These are phyloP conservation scores for Dictyophora rubrovolvata DNA, from an alignment of 768 basidiomycete species.

Conservation along the genomic window DNA sequence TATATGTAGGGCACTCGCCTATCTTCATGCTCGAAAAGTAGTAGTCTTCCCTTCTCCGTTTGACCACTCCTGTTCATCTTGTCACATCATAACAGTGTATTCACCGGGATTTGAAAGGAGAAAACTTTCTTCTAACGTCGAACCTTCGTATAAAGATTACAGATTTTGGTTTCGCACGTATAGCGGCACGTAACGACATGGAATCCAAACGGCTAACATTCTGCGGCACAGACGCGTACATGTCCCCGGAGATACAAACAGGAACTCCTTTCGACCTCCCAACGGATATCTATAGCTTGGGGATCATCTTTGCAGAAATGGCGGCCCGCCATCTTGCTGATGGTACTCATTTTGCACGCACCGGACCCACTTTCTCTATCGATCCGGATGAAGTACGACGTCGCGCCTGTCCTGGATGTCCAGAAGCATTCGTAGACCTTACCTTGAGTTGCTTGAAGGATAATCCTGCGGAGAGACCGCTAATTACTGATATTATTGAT, in stretches of 20 bases:
- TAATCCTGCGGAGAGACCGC: slow-evolving; percentile 61
- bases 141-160: slow-evolving; percentile 96
- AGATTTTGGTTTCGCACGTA: slow-evolving; percentile 97
- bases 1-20: slow-evolving; percentile 89
- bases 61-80: neutral
- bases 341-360: slow-evolving; percentile 63
- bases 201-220: slow-evolving; percentile 80
- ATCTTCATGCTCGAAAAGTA: slow-evolving; percentile 83
- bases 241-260: slow-evolving; percentile 92
- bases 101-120: slow-evolving; percentile 82
- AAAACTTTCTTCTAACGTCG: slow-evolving; percentile 89
- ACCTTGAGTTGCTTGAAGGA: slow-evolving; percentile 66
- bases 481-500: slow-evolving; percentile 68
- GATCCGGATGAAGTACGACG: slow-evolving; percentile 62
- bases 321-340: slow-evolving; percentile 77
- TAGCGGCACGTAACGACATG: slow-evolving; percentile 85
- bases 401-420: slow-evolving; percentile 65
- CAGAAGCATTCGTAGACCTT: slow-evolving; percentile 64
- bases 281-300: slow-evolving; percentile 91
- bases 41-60: neutral
- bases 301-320: slow-evolving; percentile 90
- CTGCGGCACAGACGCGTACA: slow-evolving; percentile 88
- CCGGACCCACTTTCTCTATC: slow-evolving; percentile 69
- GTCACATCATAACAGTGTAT: slow-evolving; percentile 24
- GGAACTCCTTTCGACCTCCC: slow-evolving; percentile 89